Base-by-base conservation (phyloP, 208 protist species). In the Wallacemonas sp. region DNA sequence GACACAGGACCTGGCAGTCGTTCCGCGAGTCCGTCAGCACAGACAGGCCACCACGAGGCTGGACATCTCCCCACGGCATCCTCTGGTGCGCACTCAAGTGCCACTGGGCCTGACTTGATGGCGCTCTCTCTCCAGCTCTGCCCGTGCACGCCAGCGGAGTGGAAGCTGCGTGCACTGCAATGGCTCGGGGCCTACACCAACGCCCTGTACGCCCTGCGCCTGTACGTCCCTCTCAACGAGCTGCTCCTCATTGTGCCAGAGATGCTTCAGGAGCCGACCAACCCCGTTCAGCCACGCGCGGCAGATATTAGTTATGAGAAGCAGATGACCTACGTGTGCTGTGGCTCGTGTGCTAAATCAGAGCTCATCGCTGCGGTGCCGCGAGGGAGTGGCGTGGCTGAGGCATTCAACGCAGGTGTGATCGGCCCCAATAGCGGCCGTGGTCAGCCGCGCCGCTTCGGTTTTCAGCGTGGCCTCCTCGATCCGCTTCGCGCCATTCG, bases 191-290 rank as follows among this genome's bases (percentile, higher is more conserved):
- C 73, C 42, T 95, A 95, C 72, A 87, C 81, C 5, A 67, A 77
- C 11, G 67, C 82, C 22, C 72, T 95, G 6, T 81, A 86, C 51
- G 73, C 62, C 6, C 72, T 65, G 9, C 53, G 86, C 58, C 77
- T 95, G 4, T 90, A 86, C 74, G 86, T 93, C 0, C 82, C 90
- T 0, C 68, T 93, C 2, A 93, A 95, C 63, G 86, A 95, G 66
- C 72, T 95, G 14, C 75, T 90, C 1, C 70, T 95, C 36, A 77
- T 90, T 34, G 75, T 91, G 49, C 86, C 86, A 19, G 79, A 91
- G 49, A 79, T 91, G 4, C 70, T 86, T 47, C 77, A 77, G 12
- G 73, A 91, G 47, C 76, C 81, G 15, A 72, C 47, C 15, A 91
- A 90, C 60, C 70, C 84, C 6, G 75, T 86, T 14, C 77, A 87